Percentiles rank a stretch among this genome's conserved stretches.
Evolutionary conservation across 306 rosid genomes (phyloP).

Genomic region (Begonia fuchsioides): DNA sequence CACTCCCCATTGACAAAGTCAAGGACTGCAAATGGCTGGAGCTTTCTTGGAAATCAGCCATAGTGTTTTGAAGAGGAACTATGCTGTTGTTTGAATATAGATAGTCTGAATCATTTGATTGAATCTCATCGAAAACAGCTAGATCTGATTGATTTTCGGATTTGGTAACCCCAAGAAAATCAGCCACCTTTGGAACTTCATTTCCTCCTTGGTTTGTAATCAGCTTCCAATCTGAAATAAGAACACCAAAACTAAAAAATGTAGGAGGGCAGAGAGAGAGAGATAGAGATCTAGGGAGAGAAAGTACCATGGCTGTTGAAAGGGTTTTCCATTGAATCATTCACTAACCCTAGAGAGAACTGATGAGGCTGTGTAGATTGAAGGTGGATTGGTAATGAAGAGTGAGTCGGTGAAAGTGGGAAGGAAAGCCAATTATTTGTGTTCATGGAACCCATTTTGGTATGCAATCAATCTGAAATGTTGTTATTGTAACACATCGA

Average conservation of each 20-base stretch:
- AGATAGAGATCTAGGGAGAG: neutral
- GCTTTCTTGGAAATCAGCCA: slow-evolving; percentile 48
- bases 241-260: neutral
- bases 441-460: slow-evolving; percentile 46
- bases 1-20: slow-evolving; percentile 90
- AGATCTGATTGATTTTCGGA: slow-evolving; percentile 71
- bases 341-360: slow-evolving; percentile 70
- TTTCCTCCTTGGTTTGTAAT: slow-evolving; percentile 31
- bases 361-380: slow-evolving; percentile 68
- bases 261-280: neutral
- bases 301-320: slow-evolving; percentile 63
- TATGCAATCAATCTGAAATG: neutral
- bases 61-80: slow-evolving; percentile 32
- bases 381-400: slow-evolving; percentile 59
- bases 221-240: slow-evolving; percentile 68
- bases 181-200: slow-evolving; percentile 88
- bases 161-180: slow-evolving; percentile 84
- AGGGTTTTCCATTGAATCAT: slow-evolving; percentile 62
- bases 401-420: slow-evolving; percentile 75
- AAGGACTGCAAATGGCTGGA: slow-evolving; percentile 55
- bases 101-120: slow-evolving; percentile 48
- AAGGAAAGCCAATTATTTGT: slow-evolving; percentile 96
- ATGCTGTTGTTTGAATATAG: slow-evolving; percentile 34
- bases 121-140: slow-evolving; percentile 39
- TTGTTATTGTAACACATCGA: neutral